Base-by-base conservation (phyloP, 805 yeast genomes). In the Lachancea waltii region DNA sequence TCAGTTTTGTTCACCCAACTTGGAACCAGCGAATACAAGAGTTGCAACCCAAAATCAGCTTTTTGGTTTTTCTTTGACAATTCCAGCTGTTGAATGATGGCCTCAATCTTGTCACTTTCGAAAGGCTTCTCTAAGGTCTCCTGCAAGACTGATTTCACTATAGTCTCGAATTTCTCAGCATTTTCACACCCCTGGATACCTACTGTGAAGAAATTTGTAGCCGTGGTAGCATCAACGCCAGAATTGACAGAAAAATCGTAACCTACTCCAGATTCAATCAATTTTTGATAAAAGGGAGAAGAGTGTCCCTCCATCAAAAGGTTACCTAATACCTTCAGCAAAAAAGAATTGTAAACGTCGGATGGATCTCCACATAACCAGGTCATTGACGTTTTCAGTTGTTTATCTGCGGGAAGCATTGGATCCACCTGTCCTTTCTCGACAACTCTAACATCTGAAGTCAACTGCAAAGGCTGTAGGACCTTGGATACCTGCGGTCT, bases 221-320 rank as follows among this genome's bases (percentile, higher is more conserved):
- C 80, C 3, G 95, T 83, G 36, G 85, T 77, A 2, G 83, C 72
- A 42, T 90, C 97, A 38, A 85, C 67, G 1, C 98, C 98, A 0
- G 95, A 69, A 54, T 92, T 92, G 4, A 86, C 83, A 1, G 90
- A 67, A 54, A 80, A 92, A 47, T 92, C 97, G 36, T 84, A 75
- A 29, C 92, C 97, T 23, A 80, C 55, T 1, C 90, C 92, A 1
- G 82, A 63, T 58, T 92, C 98, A 39, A 92, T 82, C 39, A 92
- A 66, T n/a, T 75, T 75, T 59, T 87, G 85, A 60, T 89, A 85
- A 39, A 92, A 68, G 5, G 95, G 90, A 5, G 97, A 81, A 9
- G 92, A 82, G 54, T 90, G 97, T 2, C 97, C 97, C 55, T 85
- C 95, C 47, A 81, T 74, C 23, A 92, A 65, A 36, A 92, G 64